Evolutionary conservation across 2,329 filamentous ascomycete genomes (phyloP).

Genomic region (Escovopsis sp.): DNA sequence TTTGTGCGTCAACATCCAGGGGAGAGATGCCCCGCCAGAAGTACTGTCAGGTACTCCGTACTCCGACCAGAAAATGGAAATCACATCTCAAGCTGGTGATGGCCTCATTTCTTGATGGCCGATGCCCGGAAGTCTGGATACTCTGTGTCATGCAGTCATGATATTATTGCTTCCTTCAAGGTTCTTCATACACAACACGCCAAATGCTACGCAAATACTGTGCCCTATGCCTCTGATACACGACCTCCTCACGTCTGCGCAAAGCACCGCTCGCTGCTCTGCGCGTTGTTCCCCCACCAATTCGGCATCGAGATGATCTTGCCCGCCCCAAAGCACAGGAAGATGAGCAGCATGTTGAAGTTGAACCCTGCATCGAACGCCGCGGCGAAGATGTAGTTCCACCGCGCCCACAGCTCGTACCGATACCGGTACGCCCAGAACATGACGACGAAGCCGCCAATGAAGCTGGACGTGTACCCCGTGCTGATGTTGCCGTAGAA

Average conservation of each 20-base stretch:
- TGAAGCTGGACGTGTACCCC: constrained; percentile 38
- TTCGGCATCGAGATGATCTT: constrained; percentile 43
- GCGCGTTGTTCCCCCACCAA: constrained; percentile 47
- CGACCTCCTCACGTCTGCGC: constrained; percentile 17
- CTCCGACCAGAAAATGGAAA: too few species aligned
- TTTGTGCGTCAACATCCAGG: too few species aligned
- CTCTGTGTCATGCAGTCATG: too few species aligned
- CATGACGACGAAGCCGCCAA: constrained; percentile 47
- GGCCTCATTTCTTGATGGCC: too few species aligned
- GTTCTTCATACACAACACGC: too few species aligned
- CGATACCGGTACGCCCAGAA: constrained; percentile 39
- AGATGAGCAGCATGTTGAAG: constrained; percentile 45
- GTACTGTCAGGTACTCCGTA: too few species aligned
- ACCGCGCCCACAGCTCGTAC: constrained; percentile 42
- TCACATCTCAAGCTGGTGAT: too few species aligned
- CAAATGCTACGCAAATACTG: not conserved
- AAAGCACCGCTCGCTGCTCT: constrained; percentile 43
- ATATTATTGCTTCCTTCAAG: too few species aligned
- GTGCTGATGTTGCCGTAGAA: constrained; percentile 49
- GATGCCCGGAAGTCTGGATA: too few species aligned
- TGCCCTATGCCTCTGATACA: not conserved
- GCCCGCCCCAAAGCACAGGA: constrained; percentile 40
- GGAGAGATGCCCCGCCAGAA: too few species aligned
- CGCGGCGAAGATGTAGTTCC: constrained; percentile 45
- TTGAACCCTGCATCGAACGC: constrained; percentile 49